These are phyloP conservation scores for Niveomyces coronatus DNA, from an alignment of 2,329 filamentous ascomycete species.

Conservation along the genomic window DNA sequence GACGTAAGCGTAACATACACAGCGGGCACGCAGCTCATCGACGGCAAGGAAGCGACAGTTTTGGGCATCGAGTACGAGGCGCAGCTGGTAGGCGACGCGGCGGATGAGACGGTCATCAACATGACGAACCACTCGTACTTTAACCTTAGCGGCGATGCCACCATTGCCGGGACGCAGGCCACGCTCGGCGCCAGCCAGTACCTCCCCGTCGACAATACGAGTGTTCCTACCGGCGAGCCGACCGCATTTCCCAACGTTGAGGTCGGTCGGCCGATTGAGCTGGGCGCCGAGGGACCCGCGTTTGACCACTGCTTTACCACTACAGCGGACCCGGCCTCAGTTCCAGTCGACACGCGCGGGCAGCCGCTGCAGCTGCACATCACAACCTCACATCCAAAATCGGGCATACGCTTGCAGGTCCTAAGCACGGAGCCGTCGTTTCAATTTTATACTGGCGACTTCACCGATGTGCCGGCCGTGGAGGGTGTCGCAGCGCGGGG, in stretches of 20 bases:
- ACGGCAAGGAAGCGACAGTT: conserved; percentile 55
- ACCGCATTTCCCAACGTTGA: conserved; percentile 54
- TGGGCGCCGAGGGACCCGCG: conserved; percentile 60
- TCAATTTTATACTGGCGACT: conserved; percentile 91
- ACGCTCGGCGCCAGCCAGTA: conserved; percentile 56
- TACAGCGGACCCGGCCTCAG: conserved; percentile 47
- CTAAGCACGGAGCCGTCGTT: conserved; percentile 89
- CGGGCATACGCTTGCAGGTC: conserved; percentile 74
- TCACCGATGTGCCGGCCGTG: conserved; percentile 64
- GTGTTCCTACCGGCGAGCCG: conserved; percentile 65
- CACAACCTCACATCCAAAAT: conserved; percentile 61
- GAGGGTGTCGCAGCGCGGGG: conserved; percentile 53
- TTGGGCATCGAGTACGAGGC: conserved; percentile 86
- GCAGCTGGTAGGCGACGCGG: conserved; percentile 64
- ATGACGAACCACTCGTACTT: conserved; percentile 92
- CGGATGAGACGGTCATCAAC: conserved; percentile 84
- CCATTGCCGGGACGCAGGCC: conserved; percentile 50
- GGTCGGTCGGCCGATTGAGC: conserved; percentile 56
- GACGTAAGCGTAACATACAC: conserved; percentile 71
- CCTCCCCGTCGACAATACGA: conserved; percentile 60
- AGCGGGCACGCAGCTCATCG: conserved; percentile 53
- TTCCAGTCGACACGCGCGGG: conserved; percentile 56
- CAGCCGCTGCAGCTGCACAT: conserved; percentile 56
- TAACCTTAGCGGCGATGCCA: conserved; percentile 45
- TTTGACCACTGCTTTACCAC: conserved; percentile 89